phyloP scores from a whole-genome alignment of 1,284 basidiomycete species.

The Flammula alnicola region DNA sequence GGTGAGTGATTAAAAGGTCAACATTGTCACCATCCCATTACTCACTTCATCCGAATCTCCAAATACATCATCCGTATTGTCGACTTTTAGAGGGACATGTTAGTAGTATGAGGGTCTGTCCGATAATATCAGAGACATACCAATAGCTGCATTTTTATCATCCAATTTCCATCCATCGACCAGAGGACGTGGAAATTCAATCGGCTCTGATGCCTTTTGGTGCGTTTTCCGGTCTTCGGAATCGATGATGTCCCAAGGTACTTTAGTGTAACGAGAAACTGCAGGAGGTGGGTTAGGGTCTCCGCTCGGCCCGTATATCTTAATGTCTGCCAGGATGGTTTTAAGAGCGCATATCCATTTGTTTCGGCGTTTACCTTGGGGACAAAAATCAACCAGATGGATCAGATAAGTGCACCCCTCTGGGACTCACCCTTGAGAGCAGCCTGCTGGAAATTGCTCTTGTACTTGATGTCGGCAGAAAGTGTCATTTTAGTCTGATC shows the following conservation, averaged over 20 bases:
- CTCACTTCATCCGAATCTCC: constrained; percentile 53
- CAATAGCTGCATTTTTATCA: constrained; percentile 53
- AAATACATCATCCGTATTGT: constrained; percentile 56
- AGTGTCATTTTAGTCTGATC: constrained; percentile 83
- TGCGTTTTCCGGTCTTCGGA: constrained; percentile 41
- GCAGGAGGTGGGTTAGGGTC: constrained; percentile 60
- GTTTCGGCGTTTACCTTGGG: constrained; percentile 76
- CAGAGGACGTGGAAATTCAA: constrained; percentile 29
- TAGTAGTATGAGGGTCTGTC: neutral
- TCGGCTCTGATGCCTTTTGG: constrained; percentile 23
- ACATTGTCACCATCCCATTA: neutral
- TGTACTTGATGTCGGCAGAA: constrained; percentile 88
- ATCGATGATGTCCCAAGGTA: constrained; percentile 72
- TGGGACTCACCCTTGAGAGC: constrained; percentile 66
- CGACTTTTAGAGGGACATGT: constrained; percentile 37
- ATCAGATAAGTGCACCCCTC: no score
- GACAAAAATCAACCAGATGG: constrained; percentile 2
- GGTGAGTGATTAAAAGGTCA: neutral
- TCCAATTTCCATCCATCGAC: constrained; percentile 53
- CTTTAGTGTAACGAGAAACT: constrained; percentile 66
- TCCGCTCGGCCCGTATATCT: constrained; percentile 79
- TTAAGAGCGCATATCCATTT: constrained; percentile 93
- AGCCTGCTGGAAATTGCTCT: constrained; percentile 87
- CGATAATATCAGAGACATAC: constrained; percentile 40
- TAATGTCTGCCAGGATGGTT: constrained; percentile 66